Evolutionary conservation across 2,329 filamentous ascomycete species (phyloP), one percentile per base, ranked within the genome.

Genomic region (Pyrenophora tritici-repentis): DNA sequence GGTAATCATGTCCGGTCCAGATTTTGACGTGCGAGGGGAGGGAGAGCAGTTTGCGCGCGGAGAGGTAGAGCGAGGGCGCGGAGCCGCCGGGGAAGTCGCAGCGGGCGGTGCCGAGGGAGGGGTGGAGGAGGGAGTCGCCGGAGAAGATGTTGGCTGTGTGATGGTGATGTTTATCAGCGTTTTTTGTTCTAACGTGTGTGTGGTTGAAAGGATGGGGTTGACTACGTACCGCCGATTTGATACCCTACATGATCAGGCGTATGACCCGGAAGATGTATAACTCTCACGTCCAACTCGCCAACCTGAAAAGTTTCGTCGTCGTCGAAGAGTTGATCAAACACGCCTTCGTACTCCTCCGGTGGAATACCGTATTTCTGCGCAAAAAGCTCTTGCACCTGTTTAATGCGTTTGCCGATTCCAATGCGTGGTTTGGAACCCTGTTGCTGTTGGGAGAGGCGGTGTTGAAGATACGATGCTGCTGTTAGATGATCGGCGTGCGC

Each of bases 171-270:
- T n/a, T n/a, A n/a, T n/a, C n/a, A n/a, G n/a, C n/a, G n/a, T n/a
- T n/a, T n/a, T n/a, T n/a, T n/a, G n/a, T n/a, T n/a, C n/a, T n/a
- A n/a, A n/a, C n/a, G n/a, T n/a, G n/a, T n/a, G n/a, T n/a, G n/a
- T n/a, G n/a, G n/a, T n/a, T n/a, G n/a, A n/a, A n/a, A n/a, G n/a
- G n/a, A n/a, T n/a, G n/a, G n/a, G n/a, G n/a, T n/a, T n/a, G n/a
- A n/a, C n/a, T 3, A 41, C 53, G 49, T 47, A 63, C 61, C 55
- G 20, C 80, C 82, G 42, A 86, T 78, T 29, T 72, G 67, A 53
- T 87, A 87, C 0, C 83, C 84, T 12, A 84, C 60, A 47, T 86
- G 83, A 55, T 86, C 84, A 0, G 83, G 82, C 0, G 83, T 86
- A 56, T 86, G 83, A 0, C 83, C 84, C 0, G 83, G 83, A 0